Evolutionary conservation across 768 basidiomycete species (phyloP).

Genomic region (Dentipellis fragilis): DNA sequence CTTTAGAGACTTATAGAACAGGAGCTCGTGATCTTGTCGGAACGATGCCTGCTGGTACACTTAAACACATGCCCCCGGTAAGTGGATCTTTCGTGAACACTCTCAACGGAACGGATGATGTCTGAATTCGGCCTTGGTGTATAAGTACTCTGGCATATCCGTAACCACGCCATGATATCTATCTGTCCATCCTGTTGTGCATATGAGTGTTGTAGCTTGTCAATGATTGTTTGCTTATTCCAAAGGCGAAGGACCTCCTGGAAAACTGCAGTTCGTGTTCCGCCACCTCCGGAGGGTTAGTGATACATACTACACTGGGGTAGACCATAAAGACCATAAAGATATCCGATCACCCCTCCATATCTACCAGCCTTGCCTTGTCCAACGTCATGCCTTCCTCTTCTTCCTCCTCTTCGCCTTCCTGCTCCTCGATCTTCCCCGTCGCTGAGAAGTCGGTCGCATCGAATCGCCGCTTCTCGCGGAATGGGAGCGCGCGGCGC

Average conservation of each 20-base stretch:
- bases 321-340: not conserved
- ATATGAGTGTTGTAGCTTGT: too few relatives aligned
- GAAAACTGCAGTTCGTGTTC: not conserved
- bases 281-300: not conserved
- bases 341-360: conserved; percentile 27
- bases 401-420: conserved; percentile 32
- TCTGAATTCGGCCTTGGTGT: too few relatives aligned
- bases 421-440: conserved; percentile 17
- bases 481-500: conserved; percentile 51
- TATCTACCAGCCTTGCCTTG: conserved; percentile 28
- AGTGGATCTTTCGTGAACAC: too few relatives aligned
- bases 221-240: too few relatives aligned
- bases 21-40: too few relatives aligned
- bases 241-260: not conserved
- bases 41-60: too few relatives aligned
- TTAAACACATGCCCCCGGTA: too few relatives aligned
- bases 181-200: too few relatives aligned
- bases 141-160: too few relatives aligned
- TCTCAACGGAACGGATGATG: too few relatives aligned
- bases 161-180: too few relatives aligned
- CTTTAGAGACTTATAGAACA: too few relatives aligned
- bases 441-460: conserved; percentile 30
- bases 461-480: conserved; percentile 60
- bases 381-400: conserved; percentile 27
- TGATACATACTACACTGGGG: not conserved